Percentiles rank a stretch among this genome's conserved stretches.
These are phyloP conservation scores for Pichia cactophila DNA, from an alignment of 1,139 yeast genomes.

Conservation along the genomic window DNA sequence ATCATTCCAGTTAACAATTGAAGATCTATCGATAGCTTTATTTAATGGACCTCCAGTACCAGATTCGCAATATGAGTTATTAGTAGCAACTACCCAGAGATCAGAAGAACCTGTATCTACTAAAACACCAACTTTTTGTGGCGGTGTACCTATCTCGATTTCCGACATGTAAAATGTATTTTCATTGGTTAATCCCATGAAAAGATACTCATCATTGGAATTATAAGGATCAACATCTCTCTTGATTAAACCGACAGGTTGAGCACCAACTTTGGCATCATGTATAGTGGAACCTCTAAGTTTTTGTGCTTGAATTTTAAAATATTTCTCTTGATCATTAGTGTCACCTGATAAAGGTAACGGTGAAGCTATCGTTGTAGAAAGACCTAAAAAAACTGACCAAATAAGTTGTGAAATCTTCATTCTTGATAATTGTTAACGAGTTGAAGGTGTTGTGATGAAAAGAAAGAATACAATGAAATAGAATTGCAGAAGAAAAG, in stretches of 20 bases:
- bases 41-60: constrained; percentile 12
- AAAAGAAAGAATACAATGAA: background rate
- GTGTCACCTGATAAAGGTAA: background rate
- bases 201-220: constrained; percentile 29
- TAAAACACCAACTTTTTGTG: constrained; percentile 44
- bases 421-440: background rate
- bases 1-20: constrained; percentile 6
- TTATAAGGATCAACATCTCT: constrained; percentile 20
- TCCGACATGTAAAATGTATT: constrained; percentile 44
- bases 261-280: constrained; percentile 18
- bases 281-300: constrained; percentile 24
- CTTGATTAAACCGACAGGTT: constrained; percentile 27
- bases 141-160: constrained; percentile 49
- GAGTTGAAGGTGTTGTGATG: background rate
- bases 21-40: constrained; percentile 5
- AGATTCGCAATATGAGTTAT: constrained; percentile 26
- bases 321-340: background rate
- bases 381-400: background rate
- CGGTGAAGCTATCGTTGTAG: background rate
- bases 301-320: constrained; percentile 19
- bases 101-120: constrained; percentile 69
- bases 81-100: constrained; percentile 44
- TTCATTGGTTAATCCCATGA: constrained; percentile 37
- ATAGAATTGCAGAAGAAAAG: background rate
- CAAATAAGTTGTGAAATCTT: background rate